A percentile compares a stretch with the other conserved stretches of the same genome.
Evolutionary conservation across 2,329 filamentous ascomycete genomes (phyloP).

Genomic region (Emericellopsis cladophorae): DNA sequence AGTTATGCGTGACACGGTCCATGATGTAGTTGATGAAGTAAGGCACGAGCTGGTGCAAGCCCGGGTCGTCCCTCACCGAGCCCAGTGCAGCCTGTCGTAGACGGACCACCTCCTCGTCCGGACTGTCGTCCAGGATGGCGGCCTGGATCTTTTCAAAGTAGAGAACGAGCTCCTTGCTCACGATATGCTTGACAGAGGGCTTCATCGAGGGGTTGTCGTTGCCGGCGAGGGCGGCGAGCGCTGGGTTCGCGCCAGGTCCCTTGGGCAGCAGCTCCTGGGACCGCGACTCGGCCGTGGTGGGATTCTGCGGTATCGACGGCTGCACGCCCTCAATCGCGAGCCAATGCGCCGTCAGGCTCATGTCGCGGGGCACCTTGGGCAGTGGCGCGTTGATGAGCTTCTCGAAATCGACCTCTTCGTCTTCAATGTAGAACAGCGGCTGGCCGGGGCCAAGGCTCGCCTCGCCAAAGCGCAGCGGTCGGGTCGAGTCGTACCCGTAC

Average conservation of each 20-base stretch:
- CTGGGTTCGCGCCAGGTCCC: slow-evolving; percentile 76
- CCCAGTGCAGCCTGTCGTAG: slow-evolving; percentile 76
- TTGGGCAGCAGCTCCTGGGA: slow-evolving; percentile 81
- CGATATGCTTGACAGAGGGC: slow-evolving; percentile 86
- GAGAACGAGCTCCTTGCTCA: slow-evolving; percentile 89
- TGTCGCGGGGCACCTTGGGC: slow-evolving; percentile 87
- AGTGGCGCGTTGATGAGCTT: slow-evolving; percentile 95
- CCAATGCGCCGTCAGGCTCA: slow-evolving; percentile 93
- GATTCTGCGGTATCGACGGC: slow-evolving; percentile 92
- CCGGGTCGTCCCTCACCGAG: slow-evolving; percentile 77
- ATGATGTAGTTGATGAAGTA: slow-evolving; percentile 96
- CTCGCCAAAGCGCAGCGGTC: slow-evolving; percentile 83
- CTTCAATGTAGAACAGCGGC: slow-evolving; percentile 92
- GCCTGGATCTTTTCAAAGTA: slow-evolving; percentile 94
- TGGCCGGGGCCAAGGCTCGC: slow-evolving; percentile 88
- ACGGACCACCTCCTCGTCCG: slow-evolving; percentile 59
- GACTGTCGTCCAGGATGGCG: slow-evolving; percentile 77
- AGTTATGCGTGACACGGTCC: slow-evolving; percentile 87
- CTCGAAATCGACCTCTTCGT: slow-evolving; percentile 97
- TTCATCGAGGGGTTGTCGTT: slow-evolving; percentile 67
- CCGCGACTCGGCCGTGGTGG: slow-evolving; percentile 71
- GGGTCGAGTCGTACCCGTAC: slow-evolving; percentile 89
- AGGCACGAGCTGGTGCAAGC: slow-evolving; percentile 86
- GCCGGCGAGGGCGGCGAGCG: slow-evolving; percentile 68
- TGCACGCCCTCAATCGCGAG: slow-evolving; percentile 95